Base-by-base conservation (phyloP, 2,329 filamentous ascomycete genomes). In the Juglanconis sp. region DNA sequence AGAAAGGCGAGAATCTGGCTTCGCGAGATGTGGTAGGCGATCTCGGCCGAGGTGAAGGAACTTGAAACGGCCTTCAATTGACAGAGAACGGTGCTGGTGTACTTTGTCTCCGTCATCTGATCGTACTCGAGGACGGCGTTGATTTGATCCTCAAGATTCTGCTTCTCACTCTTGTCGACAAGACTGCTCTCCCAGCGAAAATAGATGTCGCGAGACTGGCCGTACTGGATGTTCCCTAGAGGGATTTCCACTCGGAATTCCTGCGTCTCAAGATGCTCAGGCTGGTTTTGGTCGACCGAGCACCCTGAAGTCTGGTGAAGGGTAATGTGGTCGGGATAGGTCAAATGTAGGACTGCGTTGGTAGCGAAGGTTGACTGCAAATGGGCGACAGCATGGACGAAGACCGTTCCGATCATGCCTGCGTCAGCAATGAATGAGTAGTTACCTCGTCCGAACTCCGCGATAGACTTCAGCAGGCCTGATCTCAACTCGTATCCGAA, bases 391-490 rank as follows among this genome's bases (percentile, higher is more conserved):
- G 85, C 82, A 65, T 87, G 83, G 3, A 86, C 77, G 62, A 87
- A 87, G 3, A 85, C 82, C 3, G 85, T 87, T 3, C 81, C 76
- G 61, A 87, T 82, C 83, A 87, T 86, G 61, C 83, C 81, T 0
- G 82, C 79, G 57, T 87, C 84, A 0, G 84, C 81, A 17, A 87
- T 87, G 64, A 87, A 87, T 8, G 82, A 74, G 60, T 85, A 88
- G 67, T 79, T 84, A 1, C 85, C 85, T 3, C 78, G 74, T 0
- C 81, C 79, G 52, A 81, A 72, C 65, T 87, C 84, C 1, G 84
- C 79, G 51, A 88, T 83, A 2, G 83, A 83, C 70, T 85, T 84
- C 57, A 88, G 74, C 17, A 87, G 71, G 0, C 80, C 81, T 0
- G 84, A 83, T 5, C 70, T 67, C 38, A 84, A 70, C 1, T 65